A percentile compares a stretch with the other conserved stretches of the same genome.
phyloP scores from a whole-genome alignment of 352 stramenopile genomes.

The Phytopythium oedochilum region DNA sequence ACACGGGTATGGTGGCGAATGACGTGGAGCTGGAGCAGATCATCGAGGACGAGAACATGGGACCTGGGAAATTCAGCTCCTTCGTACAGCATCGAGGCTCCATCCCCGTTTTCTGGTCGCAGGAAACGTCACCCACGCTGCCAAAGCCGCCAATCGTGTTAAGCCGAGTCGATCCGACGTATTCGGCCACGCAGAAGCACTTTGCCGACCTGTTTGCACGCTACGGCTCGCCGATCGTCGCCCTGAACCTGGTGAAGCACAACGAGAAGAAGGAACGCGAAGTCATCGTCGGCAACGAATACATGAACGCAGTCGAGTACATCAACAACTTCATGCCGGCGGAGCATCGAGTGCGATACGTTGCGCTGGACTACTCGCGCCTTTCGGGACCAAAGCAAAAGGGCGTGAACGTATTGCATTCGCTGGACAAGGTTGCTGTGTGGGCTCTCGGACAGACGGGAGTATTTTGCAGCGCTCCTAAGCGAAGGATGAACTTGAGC shows the following conservation, averaged over 20 bases:
- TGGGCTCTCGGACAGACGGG: constrained; percentile 96
- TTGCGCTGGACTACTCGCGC: constrained; percentile 95
- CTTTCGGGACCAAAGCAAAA: constrained; percentile 89
- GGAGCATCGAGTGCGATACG: constrained; percentile 96
- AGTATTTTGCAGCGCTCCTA: constrained; percentile 95
- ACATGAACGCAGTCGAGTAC: constrained; percentile 96
- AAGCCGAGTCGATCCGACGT: constrained; percentile 96
- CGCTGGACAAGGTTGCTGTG: constrained; percentile 93
- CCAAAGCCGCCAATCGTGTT: constrained; percentile 98
- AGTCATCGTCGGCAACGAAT: constrained; percentile 97
- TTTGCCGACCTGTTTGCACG: constrained; percentile 94
- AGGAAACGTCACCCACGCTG: constrained; percentile 97
- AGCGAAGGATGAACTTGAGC: constrained; percentile 47
- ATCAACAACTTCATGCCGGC: constrained; percentile 93
- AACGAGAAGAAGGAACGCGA: constrained; percentile 96
- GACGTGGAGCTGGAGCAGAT: constrained; percentile 99
- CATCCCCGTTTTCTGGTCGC: constrained; percentile 99
- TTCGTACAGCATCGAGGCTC: constrained; percentile 98
- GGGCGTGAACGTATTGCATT: constrained; percentile 91
- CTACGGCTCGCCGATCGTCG: constrained; percentile 96
- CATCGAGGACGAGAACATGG: constrained; percentile 87
- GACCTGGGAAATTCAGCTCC: constrained; percentile 91
- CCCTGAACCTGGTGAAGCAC: constrained; percentile 98
- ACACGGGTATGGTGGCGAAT: constrained; percentile 99
- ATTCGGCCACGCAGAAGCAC: constrained; percentile 92